These are phyloP conservation scores for Moesziomyces aphidis DNA, from an alignment of 1,284 basidiomycete genomes.

Conservation along the genomic window DNA sequence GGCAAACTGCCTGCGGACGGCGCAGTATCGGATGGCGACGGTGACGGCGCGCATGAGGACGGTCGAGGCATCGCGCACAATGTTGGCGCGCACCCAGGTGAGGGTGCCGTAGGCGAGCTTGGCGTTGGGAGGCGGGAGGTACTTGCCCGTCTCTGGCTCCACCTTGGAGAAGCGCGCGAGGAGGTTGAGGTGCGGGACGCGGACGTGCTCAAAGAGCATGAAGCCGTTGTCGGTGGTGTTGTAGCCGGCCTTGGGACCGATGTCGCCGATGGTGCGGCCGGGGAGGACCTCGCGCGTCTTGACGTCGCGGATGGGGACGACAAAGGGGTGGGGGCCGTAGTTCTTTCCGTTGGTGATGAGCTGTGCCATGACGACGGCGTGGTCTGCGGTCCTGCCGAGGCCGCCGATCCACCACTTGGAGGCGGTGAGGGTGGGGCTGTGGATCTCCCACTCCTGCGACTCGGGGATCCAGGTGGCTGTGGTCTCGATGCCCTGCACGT, in stretches of 20 bases:
- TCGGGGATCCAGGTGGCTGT: conserved; percentile 56
- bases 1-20: conserved; percentile 68
- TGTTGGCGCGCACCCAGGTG: conserved; percentile 66
- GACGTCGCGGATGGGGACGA: conserved; percentile 68
- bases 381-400: conserved; percentile 67
- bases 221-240: conserved; percentile 68
- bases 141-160: conserved; percentile 61
- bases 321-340: conserved; percentile 68
- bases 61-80: conserved; percentile 65
- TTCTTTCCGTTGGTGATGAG: conserved; percentile 67
- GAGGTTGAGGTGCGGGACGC: conserved; percentile 68
- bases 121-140: conserved; percentile 52
- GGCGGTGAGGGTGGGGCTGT: conserved; percentile 55
- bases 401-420: conserved; percentile 68
- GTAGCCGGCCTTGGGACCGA: conserved; percentile 68
- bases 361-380: conserved; percentile 69
- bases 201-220: conserved; percentile 59
- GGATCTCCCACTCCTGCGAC: conserved; percentile 55
- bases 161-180: conserved; percentile 67
- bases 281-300: conserved; percentile 68
- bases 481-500: conserved; percentile 61
- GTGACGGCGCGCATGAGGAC: conserved; percentile 68
- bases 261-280: conserved; percentile 67
- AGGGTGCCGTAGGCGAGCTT: conserved; percentile 59
- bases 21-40: conserved; percentile 69